Evolutionary conservation across 2,329 filamentous ascomycete species (phyloP), one percentile per base, ranked within the genome.

Genomic region (Talaromyces atroroseus): DNA sequence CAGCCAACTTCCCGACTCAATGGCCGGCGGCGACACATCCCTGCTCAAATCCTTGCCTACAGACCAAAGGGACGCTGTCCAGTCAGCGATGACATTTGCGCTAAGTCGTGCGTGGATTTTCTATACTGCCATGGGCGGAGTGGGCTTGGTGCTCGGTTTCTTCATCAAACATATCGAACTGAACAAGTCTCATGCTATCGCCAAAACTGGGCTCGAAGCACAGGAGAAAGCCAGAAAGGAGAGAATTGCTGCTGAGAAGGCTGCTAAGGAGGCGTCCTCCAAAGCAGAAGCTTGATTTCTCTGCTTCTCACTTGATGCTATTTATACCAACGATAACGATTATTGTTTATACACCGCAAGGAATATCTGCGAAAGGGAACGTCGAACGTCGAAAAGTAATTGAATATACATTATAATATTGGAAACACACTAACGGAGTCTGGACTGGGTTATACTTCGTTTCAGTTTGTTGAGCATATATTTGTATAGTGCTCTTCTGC

Each of bases 31-130:
- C 60, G 60, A 71, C 60, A 59, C 70, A 59, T 11, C 63, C 26
- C 55, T 76, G 16, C 65, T 78, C 29, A 58, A 66, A 32, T 54
- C 59, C 2, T 66, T 78, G 0, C 63, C 67, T 0, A 57, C 65
- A 0, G 57, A 54, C 11, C 73, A 78, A 61, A 66, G 64, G 32
- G 29, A 56, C 0, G 69, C 73, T 2, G 72, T 80, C 1, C 68
- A 76, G 20, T 59, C 66, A 0, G 72, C 73, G 0, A 78, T 78
- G 58, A 74, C 71, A 6, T 65, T 67, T 32, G 71, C 74, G 3
- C 63, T 82, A 49, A 74, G 70, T 57, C 75, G 76, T 26, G 76
- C 78, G 62, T 82, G 79, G 76, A 77, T 81, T 42, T 74, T 80
- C 52, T 81, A 78, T 56, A 72, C 74, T 0, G 66, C 59, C 10